Conservation (phyloP, 352 stramenopile species). For the Globisporangium perplexum region DNA sequence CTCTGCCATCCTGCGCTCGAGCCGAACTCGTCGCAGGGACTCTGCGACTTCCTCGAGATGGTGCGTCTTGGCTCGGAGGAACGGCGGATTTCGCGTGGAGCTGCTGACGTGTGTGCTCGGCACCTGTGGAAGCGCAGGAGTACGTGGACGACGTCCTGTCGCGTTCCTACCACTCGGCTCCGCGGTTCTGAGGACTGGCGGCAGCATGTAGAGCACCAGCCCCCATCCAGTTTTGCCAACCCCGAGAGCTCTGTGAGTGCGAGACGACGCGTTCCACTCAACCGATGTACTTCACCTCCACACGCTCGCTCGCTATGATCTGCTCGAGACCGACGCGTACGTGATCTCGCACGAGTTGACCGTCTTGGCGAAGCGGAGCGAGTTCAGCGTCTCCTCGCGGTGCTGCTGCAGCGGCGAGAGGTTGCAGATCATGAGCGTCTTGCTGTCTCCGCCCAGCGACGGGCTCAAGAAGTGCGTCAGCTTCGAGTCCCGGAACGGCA, state of each 20-base stretch:
- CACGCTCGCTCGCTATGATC: slow-evolving; percentile 11
- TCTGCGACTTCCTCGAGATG: slow-evolving; percentile 77
- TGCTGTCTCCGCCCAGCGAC: slow-evolving; percentile 81
- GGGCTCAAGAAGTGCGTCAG: slow-evolving; percentile 84
- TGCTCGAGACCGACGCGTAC: slow-evolving; percentile 49
- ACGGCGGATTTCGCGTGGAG: background rate
- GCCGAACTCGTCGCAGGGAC: slow-evolving; percentile 41
- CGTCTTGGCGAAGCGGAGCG: slow-evolving; percentile 83
- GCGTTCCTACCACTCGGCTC: slow-evolving; percentile 41
- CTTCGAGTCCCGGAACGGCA: slow-evolving; percentile 89
- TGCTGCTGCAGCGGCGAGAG: slow-evolving; percentile 70
- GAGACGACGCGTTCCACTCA: background rate
- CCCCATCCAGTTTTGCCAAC: background rate
- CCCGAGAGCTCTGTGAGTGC: background rate
- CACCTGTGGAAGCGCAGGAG: slow-evolving; percentile 27
- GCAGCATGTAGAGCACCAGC: too few species aligned
- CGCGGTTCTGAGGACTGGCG: slow-evolving; percentile 11
- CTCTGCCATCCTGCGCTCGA: slow-evolving; percentile 43
- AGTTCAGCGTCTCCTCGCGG: slow-evolving; percentile 83
- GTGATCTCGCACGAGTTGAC: slow-evolving; percentile 87
- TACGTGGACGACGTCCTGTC: slow-evolving; percentile 45
- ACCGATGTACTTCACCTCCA: background rate
- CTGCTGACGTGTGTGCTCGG: background rate
- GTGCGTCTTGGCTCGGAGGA: slow-evolving; percentile 15
- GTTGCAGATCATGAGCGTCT: slow-evolving; percentile 91